Evolutionary conservation across 768 basidiomycete genomes (phyloP).

Genomic region (Nevesoporus exiguus): DNA sequence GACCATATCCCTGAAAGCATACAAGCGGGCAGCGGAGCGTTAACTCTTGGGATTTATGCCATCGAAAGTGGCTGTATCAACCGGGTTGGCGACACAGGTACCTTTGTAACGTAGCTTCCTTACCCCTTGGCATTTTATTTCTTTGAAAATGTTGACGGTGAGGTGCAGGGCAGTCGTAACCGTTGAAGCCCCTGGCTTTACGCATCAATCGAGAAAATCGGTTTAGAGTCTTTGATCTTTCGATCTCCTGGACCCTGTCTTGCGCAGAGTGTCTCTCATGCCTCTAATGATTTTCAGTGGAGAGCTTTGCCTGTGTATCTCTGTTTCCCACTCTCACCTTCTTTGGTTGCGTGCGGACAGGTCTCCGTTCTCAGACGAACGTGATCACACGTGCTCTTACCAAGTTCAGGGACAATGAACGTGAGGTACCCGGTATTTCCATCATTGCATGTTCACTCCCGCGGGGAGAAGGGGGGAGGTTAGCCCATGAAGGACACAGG

Average conservation of each 20-base stretch:
- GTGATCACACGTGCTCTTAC: background rate
- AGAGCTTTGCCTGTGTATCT: background rate
- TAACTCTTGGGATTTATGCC: slow-evolving; percentile 34
- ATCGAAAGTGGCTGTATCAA: slow-evolving; percentile 14
- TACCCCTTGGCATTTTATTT: background rate
- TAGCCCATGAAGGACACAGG: background rate
- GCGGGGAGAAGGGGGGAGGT: background rate
- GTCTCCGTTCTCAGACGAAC: background rate
- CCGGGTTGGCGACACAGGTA: background rate
- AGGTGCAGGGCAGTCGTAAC: background rate
- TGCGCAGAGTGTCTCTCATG: background rate
- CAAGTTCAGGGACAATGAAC: background rate
- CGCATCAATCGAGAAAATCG: background rate
- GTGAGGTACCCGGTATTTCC: background rate
- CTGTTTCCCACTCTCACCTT: background rate
- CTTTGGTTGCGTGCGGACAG: background rate
- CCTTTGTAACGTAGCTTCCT: slow-evolving; percentile 1
- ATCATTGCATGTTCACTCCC: background rate
- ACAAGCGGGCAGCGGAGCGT: slow-evolving; percentile 29
- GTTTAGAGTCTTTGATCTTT: background rate
- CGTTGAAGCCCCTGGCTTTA: too few relatives aligned
- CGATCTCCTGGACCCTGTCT: background rate
- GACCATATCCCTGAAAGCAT: slow-evolving; percentile 35
- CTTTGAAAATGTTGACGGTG: background rate
- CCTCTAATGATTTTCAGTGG: background rate